phyloP scores from a whole-genome alignment of 352 stramenopile genomes.

The Phytophthora brassicae region DNA sequence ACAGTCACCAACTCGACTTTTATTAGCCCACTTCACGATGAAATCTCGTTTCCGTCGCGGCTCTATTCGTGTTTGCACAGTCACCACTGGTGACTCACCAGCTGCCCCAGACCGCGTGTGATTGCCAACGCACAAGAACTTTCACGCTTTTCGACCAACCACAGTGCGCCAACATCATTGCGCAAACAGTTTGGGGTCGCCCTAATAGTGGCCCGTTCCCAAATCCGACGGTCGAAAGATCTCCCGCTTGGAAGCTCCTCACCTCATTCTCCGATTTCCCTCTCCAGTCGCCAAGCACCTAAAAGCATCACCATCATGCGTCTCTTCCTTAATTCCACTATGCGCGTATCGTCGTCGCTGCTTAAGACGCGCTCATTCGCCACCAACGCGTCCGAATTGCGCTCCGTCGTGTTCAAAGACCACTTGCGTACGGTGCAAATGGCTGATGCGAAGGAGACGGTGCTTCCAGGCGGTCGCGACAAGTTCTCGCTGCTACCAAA shows the following conservation, averaged over 20 bases:
- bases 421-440: slow-evolving; percentile 79
- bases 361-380: slow-evolving; percentile 52
- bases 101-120: neutral
- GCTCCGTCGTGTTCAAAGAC: slow-evolving; percentile 70
- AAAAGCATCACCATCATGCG: slow-evolving; percentile 39
- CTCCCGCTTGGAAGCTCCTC: slow-evolving; percentile 13
- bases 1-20: slow-evolving; percentile 3
- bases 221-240: neutral
- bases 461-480: slow-evolving; percentile 87
- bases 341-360: slow-evolving; percentile 43
- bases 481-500: slow-evolving; percentile 95
- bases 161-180: neutral
- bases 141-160: slow-evolving; percentile 1
- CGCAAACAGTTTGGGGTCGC: neutral
- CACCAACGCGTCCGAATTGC: slow-evolving; percentile 66
- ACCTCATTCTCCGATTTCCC: slow-evolving; percentile 38
- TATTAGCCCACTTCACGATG: neutral
- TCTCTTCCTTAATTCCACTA: slow-evolving; percentile 64
- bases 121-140: slow-evolving; percentile 13
- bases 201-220: neutral
- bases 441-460: slow-evolving; percentile 72
- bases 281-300: slow-evolving; percentile 7
- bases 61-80: slow-evolving; percentile 20
- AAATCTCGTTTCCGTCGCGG: neutral
- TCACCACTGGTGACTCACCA: neutral